These are phyloP conservation scores for Oryza glaberrima DNA, from an alignment of 176 grass and related monocot species.

Conservation along the genomic window DNA sequence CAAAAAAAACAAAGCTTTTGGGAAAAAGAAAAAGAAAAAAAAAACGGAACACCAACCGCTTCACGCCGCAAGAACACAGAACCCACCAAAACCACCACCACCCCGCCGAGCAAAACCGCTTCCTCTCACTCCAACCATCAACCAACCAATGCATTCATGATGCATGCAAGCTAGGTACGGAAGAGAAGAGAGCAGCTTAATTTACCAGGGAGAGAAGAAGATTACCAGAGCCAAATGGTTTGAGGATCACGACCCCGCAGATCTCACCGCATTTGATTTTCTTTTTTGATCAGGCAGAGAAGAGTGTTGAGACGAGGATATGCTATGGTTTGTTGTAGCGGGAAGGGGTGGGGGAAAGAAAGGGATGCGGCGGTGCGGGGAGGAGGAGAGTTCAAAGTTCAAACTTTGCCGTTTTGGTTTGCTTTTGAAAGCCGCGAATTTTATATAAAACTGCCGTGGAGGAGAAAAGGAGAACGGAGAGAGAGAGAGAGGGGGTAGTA, in stretches of 20 bases:
- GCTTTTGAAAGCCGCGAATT: neutral
- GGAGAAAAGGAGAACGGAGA: neutral
- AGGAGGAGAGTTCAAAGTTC: constrained; percentile 8
- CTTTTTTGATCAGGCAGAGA: neutral
- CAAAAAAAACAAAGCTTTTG: neutral
- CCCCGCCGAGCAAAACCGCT: neutral
- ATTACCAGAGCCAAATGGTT: neutral
- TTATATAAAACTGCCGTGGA: neutral
- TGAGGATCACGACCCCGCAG: constrained; percentile 21
- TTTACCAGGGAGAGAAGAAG: neutral
- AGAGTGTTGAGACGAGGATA: neutral
- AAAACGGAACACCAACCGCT: neutral
- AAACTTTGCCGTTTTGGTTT: neutral
- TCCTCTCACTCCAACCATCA: neutral
- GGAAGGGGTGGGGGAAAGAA: neutral
- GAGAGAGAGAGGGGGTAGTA: too few species aligned
- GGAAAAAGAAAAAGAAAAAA: neutral
- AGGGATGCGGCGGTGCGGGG: neutral
- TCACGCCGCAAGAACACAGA: constrained; percentile 13
- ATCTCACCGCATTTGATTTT: constrained; percentile 28
- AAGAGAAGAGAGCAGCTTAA: neutral
- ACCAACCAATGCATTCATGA: neutral
- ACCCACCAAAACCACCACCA: neutral
- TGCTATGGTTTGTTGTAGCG: neutral
- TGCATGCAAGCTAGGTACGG: neutral